These are phyloP conservation scores for Grigorovia yakushimaensis DNA, from an alignment of 805 yeast species.

Conservation along the genomic window DNA sequence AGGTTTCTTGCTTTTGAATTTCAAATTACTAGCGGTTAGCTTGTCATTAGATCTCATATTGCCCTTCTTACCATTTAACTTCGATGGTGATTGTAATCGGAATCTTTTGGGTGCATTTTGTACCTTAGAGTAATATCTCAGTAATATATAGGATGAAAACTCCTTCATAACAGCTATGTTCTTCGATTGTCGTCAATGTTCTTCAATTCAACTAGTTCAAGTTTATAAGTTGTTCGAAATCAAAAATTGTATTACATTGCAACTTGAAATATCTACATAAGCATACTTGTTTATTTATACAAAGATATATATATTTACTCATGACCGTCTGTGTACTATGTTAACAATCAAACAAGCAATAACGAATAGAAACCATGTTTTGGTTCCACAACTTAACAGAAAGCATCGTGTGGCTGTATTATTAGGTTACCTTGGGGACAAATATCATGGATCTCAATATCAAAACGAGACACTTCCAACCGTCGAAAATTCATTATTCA, in stretches of 20 bases:
- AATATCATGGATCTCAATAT: slow-evolving; percentile 92
- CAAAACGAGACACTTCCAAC: slow-evolving; percentile 52
- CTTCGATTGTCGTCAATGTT: too few relatives aligned
- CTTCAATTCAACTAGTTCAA: too few relatives aligned
- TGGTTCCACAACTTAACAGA: slow-evolving; percentile 32
- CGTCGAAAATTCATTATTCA: slow-evolving; percentile 80
- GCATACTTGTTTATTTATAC: too few relatives aligned
- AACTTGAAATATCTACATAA: too few relatives aligned
- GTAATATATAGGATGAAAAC: neutral
- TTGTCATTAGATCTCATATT: too few relatives aligned
- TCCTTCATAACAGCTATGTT: too few relatives aligned
- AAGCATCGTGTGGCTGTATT: slow-evolving; percentile 83
- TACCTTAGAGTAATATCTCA: neutral
- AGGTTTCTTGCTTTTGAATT: too few relatives aligned
- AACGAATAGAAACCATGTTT: neutral
- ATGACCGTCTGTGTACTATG: too few relatives aligned
- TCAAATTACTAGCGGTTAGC: too few relatives aligned
- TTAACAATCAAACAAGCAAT: neutral
- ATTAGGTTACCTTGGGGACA: slow-evolving; percentile 93
- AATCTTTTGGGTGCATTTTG: neutral
- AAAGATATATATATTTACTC: too few relatives aligned
- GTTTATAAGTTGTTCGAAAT: too few relatives aligned
- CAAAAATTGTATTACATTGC: too few relatives aligned
- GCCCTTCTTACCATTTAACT: neutral
- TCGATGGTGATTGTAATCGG: neutral